These are phyloP conservation scores for Termitomyces sp. DNA, from an alignment of 1,284 basidiomycete species.

Conservation along the genomic window DNA sequence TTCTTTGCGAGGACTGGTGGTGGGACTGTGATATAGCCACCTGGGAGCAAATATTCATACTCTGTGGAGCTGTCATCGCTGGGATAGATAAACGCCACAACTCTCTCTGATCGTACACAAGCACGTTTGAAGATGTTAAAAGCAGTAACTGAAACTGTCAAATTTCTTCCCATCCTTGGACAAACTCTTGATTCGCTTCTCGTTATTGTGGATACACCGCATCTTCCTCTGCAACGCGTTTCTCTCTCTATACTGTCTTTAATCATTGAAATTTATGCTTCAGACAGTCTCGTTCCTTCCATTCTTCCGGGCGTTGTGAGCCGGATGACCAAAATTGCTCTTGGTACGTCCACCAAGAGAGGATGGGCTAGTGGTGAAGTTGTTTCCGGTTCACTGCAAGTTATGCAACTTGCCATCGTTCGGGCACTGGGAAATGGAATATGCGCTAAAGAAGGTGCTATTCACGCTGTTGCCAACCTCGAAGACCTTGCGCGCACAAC, in stretches of 20 bases:
- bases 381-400: conserved; percentile 52
- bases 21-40: conserved; percentile 59
- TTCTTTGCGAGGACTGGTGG: conserved; percentile 75
- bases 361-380: conserved; percentile 63
- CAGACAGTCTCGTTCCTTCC: conserved; percentile 59
- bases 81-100: conserved; percentile 36
- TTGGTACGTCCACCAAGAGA: conserved; percentile 48
- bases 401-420: conserved; percentile 52
- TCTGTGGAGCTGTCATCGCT: conserved; percentile 68
- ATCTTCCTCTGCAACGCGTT: conserved; percentile 55
- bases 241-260: conserved; percentile 58
- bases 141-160: conserved; percentile 40
- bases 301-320: conserved; percentile 82
- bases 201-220: conserved; percentile 45
- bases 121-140: conserved; percentile 41
- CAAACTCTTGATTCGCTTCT: conserved; percentile 77
- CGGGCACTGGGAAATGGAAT: conserved; percentile 59
- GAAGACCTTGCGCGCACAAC: conserved; percentile 49
- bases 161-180: conserved; percentile 75
- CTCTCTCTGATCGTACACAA: conserved; percentile 20
- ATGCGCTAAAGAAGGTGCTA: conserved; percentile 56
- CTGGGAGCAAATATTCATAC: conserved; percentile 83
- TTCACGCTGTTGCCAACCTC: conserved; percentile 49
- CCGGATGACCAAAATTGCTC: conserved; percentile 62
- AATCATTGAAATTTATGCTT: conserved; percentile 59